A percentile compares a stretch with the other conserved stretches of the same genome.
Conservation (phyloP, 2,329 filamentous ascomycete species). For the Acephala macrosclerotiorum region DNA sequence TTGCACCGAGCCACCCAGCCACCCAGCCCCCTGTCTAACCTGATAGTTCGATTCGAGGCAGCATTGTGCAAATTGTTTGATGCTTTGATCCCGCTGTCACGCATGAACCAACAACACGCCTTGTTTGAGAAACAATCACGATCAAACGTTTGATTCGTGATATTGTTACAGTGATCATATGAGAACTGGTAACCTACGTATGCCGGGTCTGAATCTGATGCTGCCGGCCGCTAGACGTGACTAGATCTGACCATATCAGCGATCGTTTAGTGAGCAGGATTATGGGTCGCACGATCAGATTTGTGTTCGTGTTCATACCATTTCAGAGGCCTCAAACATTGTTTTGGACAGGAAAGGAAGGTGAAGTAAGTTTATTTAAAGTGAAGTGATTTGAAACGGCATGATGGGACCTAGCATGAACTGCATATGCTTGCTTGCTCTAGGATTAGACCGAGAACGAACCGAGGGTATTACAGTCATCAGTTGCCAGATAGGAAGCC, state of each 20-base stretch:
- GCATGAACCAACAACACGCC: conserved; percentile 8
- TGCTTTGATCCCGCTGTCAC: not conserved
- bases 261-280: conserved; percentile 1
- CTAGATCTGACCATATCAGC: conserved; percentile 12
- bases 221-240: conserved; percentile 9
- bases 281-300: conserved; percentile 2
- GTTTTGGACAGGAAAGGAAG: not conserved
- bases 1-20: conserved; percentile 2
- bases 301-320: not conserved
- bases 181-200: not conserved
- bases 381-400: not conserved
- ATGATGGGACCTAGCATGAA: conserved; percentile 1
- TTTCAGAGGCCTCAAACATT: conserved; percentile 1
- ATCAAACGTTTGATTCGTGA: conserved; percentile 6
- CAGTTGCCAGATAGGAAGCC: not conserved
- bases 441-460: not conserved
- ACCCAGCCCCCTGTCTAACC: not conserved
- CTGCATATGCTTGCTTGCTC: not conserved
- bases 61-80: conserved; percentile 13
- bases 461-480: not conserved
- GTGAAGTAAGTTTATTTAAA: conserved; percentile 6
- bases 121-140: conserved; percentile 13
- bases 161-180: conserved; percentile 3
- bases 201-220: conserved; percentile 14
- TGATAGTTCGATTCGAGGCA: not conserved